Evolutionary conservation across 2,329 filamentous ascomycete species (phyloP), one percentile per base, ranked within the genome.

Genomic region (Scedosporium dehoogii): DNA sequence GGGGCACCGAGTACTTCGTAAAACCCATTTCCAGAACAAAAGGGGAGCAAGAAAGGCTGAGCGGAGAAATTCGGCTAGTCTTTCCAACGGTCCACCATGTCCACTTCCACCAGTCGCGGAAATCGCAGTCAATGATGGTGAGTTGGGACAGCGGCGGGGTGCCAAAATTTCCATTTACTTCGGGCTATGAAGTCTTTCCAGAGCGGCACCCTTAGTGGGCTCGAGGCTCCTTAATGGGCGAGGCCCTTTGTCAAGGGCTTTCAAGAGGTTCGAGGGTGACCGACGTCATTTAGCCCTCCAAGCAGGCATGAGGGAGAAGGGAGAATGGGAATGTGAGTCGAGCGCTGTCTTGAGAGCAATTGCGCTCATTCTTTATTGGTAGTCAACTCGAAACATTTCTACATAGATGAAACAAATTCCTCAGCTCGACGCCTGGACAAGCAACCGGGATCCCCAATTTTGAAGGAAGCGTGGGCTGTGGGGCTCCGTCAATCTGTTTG

Each of bases 381-480:
- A 42, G 21, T 18, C 21, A 27, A n/a, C 18, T 23, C 23, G 48
- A 61, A 51, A 61, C 48, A 61, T 46, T 51, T 60, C 18, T 55
- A 61, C 29, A 25, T 61, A 61, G 46, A 25, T 61, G 59, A 61
- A 61, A 61, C 59, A 44, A 42, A 56, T 48, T 16, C 44, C n/a
- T 27, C 44, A 23, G 23, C n/a, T 51, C 18, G 14, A 44, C 10
- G 10, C 10, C 33, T 38, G n/a, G 29, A 44, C 12, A 18, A 44
- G 38, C 12, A 42, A 10, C 42, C 41, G 38, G 27, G 27, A 33
- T 58, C 14, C n/a, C 56, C 27, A 38, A 29, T 16, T 3, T 16
- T 9, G 16, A 58, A 23, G 51, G 25, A 56, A n/a, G 44, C 9
- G 51, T 16, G 51, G 51, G 21, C 21, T 3, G 21, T 55, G 51